Evolutionary conservation across 2,329 filamentous ascomycete species (phyloP).

Genomic region (Apiospora kogelbergensis): DNA sequence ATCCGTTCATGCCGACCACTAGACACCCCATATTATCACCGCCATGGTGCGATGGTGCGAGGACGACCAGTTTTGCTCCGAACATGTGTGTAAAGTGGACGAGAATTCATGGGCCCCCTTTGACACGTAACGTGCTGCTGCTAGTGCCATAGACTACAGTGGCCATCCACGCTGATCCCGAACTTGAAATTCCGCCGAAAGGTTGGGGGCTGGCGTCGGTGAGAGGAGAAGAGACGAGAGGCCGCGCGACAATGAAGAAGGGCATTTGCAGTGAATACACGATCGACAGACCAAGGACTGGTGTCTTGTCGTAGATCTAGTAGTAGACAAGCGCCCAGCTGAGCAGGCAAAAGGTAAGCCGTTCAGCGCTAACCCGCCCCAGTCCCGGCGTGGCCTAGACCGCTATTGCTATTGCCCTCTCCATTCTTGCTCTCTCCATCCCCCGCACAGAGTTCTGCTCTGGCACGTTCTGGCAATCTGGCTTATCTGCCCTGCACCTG

Average conservation of each 20-base stretch:
- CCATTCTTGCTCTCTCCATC: background rate
- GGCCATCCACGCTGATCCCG: background rate
- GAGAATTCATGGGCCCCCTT: background rate
- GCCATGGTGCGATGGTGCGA: background rate
- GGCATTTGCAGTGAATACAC: too few species aligned
- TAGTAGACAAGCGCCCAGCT: too few species aligned
- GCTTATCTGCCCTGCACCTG: background rate
- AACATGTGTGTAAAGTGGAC: background rate
- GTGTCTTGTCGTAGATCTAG: too few species aligned
- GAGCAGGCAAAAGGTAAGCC: too few species aligned
- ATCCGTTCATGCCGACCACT: background rate
- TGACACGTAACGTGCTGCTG: background rate
- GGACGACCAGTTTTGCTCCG: background rate
- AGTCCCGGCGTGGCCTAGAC: background rate
- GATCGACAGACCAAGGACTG: background rate
- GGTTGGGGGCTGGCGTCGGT: background rate
- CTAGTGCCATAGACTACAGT: background rate
- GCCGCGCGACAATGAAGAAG: too few species aligned
- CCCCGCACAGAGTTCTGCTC: too few species aligned
- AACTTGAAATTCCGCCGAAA: background rate
- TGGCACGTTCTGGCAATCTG: slow-evolving; percentile 1
- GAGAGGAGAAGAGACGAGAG: background rate
- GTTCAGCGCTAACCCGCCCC: background rate
- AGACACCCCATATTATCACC: background rate
- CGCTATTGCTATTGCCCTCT: background rate